Evolutionary conservation across 192 early-diverging fungal species (phyloP).

Genomic region (Gamsiella multidivaricata): DNA sequence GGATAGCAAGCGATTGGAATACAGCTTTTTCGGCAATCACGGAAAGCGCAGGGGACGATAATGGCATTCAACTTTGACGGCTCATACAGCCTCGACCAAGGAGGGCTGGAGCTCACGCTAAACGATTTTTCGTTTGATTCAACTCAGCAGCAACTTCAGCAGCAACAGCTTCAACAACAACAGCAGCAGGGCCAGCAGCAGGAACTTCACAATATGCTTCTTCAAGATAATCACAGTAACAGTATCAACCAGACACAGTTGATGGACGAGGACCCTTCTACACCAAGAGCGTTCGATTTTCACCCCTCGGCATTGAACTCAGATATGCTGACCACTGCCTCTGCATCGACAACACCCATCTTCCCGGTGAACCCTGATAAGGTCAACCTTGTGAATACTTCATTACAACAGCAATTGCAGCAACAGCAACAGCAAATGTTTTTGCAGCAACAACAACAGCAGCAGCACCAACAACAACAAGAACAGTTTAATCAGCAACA

Average conservation of each 20-base stretch:
- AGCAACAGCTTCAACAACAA: constrained; percentile 21
- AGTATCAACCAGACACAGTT: background rate
- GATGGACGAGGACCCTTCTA: constrained; percentile 7
- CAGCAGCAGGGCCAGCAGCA: constrained; percentile 19
- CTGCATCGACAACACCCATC: constrained; percentile 41
- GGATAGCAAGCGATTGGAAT: background rate
- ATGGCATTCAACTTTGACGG: constrained; percentile 40
- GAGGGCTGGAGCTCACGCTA: constrained; percentile 31
- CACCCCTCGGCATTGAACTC: constrained; percentile 22
- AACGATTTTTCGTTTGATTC: constrained; percentile 44
- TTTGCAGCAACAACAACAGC: constrained; percentile 22
- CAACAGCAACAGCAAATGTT: constrained; percentile 21
- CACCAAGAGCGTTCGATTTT: constrained; percentile 21
- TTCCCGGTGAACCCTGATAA: constrained; percentile 43
- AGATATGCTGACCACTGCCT: constrained; percentile 31
- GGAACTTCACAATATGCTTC: constrained; percentile 31
- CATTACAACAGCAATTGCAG: constrained; percentile 29
- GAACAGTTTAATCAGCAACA: constrained; percentile 24
- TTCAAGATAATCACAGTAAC: constrained; percentile 14
- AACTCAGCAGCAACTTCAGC: constrained; percentile 16
- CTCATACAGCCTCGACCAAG: constrained; percentile 32
- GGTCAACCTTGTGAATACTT: background rate
- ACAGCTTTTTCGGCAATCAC: background rate
- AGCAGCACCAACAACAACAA: constrained; percentile 29
- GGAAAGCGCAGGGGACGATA: background rate